These are phyloP conservation scores for Oryza coarctata DNA, from an alignment of 176 grass and related monocot genomes.

Conservation along the genomic window DNA sequence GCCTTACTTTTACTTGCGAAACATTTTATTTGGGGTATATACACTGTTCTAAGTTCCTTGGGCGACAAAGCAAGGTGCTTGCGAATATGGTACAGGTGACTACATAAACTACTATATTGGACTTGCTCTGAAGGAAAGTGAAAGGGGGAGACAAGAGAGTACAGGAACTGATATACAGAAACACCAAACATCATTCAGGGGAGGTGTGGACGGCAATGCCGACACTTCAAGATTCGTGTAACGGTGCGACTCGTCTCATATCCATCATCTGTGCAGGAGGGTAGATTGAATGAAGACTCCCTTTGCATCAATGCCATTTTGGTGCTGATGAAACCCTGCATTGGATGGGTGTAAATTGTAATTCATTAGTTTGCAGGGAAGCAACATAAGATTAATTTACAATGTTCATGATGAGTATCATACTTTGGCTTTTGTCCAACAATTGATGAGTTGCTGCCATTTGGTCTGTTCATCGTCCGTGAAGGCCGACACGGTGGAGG, in stretches of 20 bases:
- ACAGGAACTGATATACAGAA: neutral
- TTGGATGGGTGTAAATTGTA: neutral
- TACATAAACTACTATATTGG: constrained; percentile 24
- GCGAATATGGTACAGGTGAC: constrained; percentile 29
- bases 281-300: neutral
- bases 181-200: neutral
- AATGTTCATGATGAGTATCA: constrained; percentile 23
- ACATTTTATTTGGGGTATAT: constrained; percentile 48
- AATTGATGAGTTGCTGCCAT: constrained; percentile 25
- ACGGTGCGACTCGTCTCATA: neutral
- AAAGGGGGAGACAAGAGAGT: neutral
- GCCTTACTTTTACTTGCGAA: constrained; percentile 11
- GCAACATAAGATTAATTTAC: constrained; percentile 18
- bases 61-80: constrained; percentile 3
- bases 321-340: constrained; percentile 37
- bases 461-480: constrained; percentile 42
- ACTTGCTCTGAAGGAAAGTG: neutral
- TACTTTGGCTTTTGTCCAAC: constrained; percentile 75
- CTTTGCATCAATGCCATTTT: constrained; percentile 46
- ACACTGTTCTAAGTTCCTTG: constrained; percentile 43
- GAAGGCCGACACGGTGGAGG: constrained; percentile 30
- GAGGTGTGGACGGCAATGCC: neutral
- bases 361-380: neutral
- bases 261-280: neutral
- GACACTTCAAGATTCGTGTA: neutral